Base-by-base conservation (phyloP, 352 stramenopile species). In the Globisporangium alternatum region DNA sequence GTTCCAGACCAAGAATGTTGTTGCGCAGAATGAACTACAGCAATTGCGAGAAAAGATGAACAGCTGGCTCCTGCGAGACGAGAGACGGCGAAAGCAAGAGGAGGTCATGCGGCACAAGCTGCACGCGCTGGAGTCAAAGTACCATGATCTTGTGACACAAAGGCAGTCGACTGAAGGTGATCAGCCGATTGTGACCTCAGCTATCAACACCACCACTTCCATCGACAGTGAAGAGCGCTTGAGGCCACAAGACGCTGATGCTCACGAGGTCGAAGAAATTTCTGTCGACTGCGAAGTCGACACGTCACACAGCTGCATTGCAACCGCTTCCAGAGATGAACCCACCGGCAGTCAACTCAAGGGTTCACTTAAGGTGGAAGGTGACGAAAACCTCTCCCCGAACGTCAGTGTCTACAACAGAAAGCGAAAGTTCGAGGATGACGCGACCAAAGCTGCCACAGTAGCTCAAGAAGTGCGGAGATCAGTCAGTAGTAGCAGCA, bases 41-140 rank as follows among this genome's bases (percentile, higher is more conserved):
- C 47, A 74, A 1, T 39, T 89, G 5, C 73, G 83, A 41, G 81
- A 88, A 44, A 83, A 83, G 33, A 47, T 87, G 19, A 81, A 84
- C 51, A 69, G 69, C 21, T 86, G 71, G 68, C 68, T 83, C 22
- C 56, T 90, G 15, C 70, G 71, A 5, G 75, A 88, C 28, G 80
- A 85, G 39, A 67, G 78, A n/a, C 68, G 75, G 7, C 76, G 68
- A 39, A 88, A 74, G 49, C 68, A 78, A 44, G 67, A 73, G 10
- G 67, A 75, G 43, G 12, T 21, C 31, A 64, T 76, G 49, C 41
- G 45, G 19, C 21, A 35, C 10, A 60, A 65, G 19, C 35, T 76
- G 30, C 60, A 57, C 19, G 49, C 45, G 19, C 48, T 80, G 3
- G 64, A 75, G 41, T 21, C 51, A 68, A 53, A 66, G 57, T 49